phyloP scores from a whole-genome alignment of 2,329 filamentous ascomycete species.

The Microdochium trichocladiopsis region DNA sequence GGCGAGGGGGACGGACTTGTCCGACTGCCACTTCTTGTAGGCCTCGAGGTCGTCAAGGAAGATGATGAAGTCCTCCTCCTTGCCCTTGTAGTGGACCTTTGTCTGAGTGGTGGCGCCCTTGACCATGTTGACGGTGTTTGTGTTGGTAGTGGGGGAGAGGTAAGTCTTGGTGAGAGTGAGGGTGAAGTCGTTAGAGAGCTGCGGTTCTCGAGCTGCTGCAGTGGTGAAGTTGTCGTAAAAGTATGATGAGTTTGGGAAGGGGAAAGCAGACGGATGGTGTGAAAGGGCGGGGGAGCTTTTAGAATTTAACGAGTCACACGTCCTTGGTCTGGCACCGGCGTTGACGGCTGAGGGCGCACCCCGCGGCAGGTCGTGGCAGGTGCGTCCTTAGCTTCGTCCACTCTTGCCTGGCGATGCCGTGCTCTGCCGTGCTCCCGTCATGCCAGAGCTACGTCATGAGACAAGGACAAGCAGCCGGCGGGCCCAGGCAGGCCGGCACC shows the following conservation, averaged over 20 bases:
- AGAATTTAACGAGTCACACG: neutral
- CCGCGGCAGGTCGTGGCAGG: neutral
- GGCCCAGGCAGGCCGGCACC: too few relatives aligned
- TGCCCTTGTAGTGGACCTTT: slow-evolving; percentile 84
- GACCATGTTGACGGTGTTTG: slow-evolving; percentile 45
- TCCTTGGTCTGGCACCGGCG: neutral
- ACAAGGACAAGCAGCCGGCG: too few relatives aligned
- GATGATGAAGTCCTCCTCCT: slow-evolving; percentile 49
- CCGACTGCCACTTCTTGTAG: slow-evolving; percentile 75
- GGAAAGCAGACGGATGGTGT: neutral
- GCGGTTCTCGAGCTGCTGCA: neutral
- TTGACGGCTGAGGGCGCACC: too few relatives aligned
- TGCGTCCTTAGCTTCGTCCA: too few relatives aligned
- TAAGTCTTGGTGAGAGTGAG: slow-evolving; percentile 3
- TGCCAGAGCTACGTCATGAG: neutral
- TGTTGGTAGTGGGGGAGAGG: neutral
- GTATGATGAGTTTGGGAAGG: neutral
- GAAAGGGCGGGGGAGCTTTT: neutral
- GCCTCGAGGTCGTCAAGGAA: slow-evolving; percentile 53
- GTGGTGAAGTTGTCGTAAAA: neutral
- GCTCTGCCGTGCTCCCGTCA: neutral
- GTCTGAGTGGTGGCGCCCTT: slow-evolving; percentile 62
- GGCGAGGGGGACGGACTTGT: slow-evolving; percentile 70
- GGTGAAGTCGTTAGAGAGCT: slow-evolving; percentile 5
- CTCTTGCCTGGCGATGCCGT: too few relatives aligned